Evolutionary conservation across 306 rosid species (phyloP).

Genomic region (Quercus aquifolioides): DNA sequence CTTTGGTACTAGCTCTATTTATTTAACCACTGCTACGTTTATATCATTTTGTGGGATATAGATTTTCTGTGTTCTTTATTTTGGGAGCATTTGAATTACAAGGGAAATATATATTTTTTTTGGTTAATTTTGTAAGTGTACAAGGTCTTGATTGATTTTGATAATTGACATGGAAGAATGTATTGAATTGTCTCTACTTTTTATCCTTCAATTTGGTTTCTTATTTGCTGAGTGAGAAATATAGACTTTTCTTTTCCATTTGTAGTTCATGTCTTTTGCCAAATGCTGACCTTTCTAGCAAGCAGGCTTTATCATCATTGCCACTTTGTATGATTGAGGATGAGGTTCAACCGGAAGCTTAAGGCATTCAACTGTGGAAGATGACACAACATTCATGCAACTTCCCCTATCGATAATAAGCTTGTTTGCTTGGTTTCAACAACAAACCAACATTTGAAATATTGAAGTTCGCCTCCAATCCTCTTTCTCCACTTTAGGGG

Average conservation of each 20-base stretch:
- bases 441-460: too few species aligned
- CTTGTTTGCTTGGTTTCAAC: too few species aligned
- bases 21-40: neutral
- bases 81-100: slow-evolving; percentile 9
- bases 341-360: too few species aligned
- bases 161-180: slow-evolving; percentile 7
- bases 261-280: neutral
- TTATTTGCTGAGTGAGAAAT: neutral
- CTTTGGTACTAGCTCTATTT: neutral
- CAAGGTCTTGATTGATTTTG: slow-evolving; percentile 1
- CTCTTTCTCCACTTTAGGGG: too few species aligned
- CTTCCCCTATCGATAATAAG: too few species aligned
- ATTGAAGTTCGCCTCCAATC: too few species aligned
- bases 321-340: too few species aligned
- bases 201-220: neutral
- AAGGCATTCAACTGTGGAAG: too few species aligned
- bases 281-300: neutral
- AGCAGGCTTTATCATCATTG: neutral
- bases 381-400: too few species aligned
- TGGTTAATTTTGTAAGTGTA: neutral
- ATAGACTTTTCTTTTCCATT: neutral
- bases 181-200: neutral
- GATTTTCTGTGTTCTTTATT: neutral
- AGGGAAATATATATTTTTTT: neutral
- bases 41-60: neutral